phyloP scores from a whole-genome alignment of 1,284 basidiomycete species.

The Stygiomarasmius scandens region DNA sequence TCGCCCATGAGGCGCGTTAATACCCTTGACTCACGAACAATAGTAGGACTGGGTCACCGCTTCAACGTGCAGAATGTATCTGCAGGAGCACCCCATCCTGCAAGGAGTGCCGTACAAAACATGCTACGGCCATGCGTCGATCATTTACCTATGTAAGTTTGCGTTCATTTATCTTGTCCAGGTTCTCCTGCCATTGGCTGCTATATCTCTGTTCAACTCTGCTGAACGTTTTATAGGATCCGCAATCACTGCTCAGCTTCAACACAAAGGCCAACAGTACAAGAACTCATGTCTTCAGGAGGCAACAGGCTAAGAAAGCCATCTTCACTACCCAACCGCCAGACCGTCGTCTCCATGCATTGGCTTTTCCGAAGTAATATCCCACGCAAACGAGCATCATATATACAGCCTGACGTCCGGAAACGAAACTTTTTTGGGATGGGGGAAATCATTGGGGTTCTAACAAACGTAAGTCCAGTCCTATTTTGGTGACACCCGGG shows the following conservation, averaged over 20 bases:
- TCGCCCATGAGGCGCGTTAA: not conserved
- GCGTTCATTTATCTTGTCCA: not conserved
- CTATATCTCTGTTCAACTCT: not conserved
- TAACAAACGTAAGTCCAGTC: conserved; percentile 78
- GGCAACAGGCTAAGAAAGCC: conserved; percentile 12
- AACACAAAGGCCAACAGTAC: not conserved
- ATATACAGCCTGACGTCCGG: conserved; percentile 57
- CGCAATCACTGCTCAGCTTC: not conserved
- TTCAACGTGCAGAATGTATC: not conserved
- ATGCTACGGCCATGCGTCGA: not conserved
- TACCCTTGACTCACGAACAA: not conserved
- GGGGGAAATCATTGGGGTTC: conserved; percentile 73
- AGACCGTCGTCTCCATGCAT: conserved; percentile 39
- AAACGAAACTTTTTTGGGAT: conserved; percentile 78
- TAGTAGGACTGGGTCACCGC: not conserved
- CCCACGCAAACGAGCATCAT: conserved; percentile 61
- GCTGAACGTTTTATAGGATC: not conserved
- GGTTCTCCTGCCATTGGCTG: too few relatives aligned
- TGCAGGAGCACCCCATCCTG: not conserved
- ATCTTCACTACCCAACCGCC: conserved; percentile 7
- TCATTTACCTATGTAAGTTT: not conserved
- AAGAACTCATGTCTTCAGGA: conserved; percentile 6
- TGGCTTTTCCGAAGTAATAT: conserved; percentile 77
- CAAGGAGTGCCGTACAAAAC: not conserved
- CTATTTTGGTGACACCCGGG: too few relatives aligned